A percentile compares a stretch with the other conserved stretches of the same genome.
Conservation (phyloP, 441 rosid species). For the Dalechampia spathulata region DNA sequence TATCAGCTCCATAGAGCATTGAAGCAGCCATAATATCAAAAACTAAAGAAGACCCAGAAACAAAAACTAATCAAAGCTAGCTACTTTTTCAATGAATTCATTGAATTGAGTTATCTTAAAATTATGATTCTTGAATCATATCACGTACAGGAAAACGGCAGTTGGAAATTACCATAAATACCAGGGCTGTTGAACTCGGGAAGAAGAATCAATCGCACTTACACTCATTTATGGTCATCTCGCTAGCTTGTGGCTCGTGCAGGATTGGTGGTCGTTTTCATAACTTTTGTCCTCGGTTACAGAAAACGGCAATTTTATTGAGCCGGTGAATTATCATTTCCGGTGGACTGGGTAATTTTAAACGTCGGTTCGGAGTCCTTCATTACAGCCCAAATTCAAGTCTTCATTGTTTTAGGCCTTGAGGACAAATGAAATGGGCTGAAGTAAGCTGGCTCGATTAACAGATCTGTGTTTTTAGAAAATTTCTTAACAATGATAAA, state of each 20-base stretch:
- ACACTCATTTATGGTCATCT: neutral
- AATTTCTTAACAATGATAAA: no score
- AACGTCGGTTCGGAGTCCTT: no score
- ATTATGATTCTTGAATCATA: neutral
- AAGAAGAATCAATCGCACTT: neutral
- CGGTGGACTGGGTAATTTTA: no score
- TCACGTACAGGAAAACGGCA: neutral
- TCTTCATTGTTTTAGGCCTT: no score
- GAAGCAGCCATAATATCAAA: conserved; percentile 25
- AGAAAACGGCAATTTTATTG: neutral
- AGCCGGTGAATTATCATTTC: no score
- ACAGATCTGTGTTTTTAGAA: no score
- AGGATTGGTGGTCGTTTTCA: neutral
- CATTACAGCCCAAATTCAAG: neutral
- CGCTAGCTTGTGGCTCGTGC: neutral
- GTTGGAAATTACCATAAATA: neutral
- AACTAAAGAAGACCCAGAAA: conserved; percentile 2
- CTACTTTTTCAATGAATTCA: neutral
- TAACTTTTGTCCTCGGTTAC: neutral
- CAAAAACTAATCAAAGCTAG: no score
- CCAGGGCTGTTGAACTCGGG: neutral
- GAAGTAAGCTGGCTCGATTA: no score
- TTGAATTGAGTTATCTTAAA: no score
- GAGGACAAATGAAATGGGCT: no score
- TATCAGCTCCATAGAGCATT: conserved; percentile 29